Conservation (phyloP, 208 protist genomes). For the Chromosphaera perkinsii region DNA sequence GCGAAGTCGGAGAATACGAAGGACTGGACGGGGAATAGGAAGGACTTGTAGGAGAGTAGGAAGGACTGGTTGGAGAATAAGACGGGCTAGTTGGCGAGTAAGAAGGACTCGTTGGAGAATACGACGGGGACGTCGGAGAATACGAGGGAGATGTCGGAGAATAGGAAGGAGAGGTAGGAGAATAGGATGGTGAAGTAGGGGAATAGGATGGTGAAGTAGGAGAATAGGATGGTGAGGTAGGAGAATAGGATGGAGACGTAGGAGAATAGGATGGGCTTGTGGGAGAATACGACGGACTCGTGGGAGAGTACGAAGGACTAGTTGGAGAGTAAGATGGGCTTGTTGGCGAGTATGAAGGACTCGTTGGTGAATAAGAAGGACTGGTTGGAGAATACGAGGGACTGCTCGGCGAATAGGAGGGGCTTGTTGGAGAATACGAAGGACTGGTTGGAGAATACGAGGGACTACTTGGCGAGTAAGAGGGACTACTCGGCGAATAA, state of each 20-base stretch:
- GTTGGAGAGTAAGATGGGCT: conserved; percentile 61
- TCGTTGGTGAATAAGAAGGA: conserved; percentile 59
- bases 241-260: conserved; percentile 57
- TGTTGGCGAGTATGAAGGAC: conserved; percentile 48
- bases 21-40: conserved; percentile 48
- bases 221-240: conserved; percentile 55
- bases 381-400: conserved; percentile 29
- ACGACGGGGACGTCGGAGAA: conserved; percentile 59
- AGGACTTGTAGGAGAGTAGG: conserved; percentile 60
- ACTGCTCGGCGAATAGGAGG: conserved; percentile 61
- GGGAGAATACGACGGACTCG: conserved; percentile 58
- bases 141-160: conserved; percentile 61
- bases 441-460: conserved; percentile 63
- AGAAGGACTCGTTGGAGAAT: conserved; percentile 54
- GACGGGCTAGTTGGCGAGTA: conserved; percentile 63
- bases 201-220: conserved; percentile 58
- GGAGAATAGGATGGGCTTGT: conserved; percentile 64
- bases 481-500: conserved; percentile 58
- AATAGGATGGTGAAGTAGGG: conserved; percentile 58
- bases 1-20: conserved; percentile 47
- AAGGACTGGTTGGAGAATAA: conserved; percentile 60
- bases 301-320: conserved; percentile 61
- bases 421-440: conserved; percentile 59
- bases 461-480: conserved; percentile 67
- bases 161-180: conserved; percentile 58